phyloP scores from a whole-genome alignment of 176 grass and related monocot species.

The Phyllostachys edulis region DNA sequence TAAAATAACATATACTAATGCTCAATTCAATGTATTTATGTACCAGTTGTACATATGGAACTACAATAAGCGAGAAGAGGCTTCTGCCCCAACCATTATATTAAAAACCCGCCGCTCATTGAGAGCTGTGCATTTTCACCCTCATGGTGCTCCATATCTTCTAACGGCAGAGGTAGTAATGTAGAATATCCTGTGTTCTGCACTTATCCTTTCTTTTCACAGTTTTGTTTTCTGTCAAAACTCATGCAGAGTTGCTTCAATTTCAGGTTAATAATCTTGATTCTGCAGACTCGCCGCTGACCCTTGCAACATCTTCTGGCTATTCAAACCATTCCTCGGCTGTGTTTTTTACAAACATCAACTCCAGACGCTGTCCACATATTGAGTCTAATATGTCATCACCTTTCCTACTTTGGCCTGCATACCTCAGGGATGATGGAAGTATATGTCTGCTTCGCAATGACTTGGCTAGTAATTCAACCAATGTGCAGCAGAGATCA shows the following conservation, averaged over 20 bases:
- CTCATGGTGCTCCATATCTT: conserved; percentile 85
- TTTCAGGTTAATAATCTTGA: conserved; percentile 98
- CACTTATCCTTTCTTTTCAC: conserved; percentile 27
- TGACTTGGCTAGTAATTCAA: conserved; percentile 45
- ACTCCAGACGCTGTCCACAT: conserved; percentile 53
- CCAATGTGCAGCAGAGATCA: conserved; percentile 44
- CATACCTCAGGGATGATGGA: conserved; percentile 51
- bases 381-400: conserved; percentile 40
- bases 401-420: conserved; percentile 54
- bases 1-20: conserved; percentile 26
- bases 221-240: conserved; percentile 21
- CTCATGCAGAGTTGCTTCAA: conserved; percentile 29
- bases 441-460: conserved; percentile 41
- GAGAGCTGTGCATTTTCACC: conserved; percentile 99
- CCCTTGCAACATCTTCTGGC: conserved; percentile 83
- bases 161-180: conserved; percentile 90
- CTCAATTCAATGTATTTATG: conserved; percentile 19
- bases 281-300: conserved; percentile 74
- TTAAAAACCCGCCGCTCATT: conserved; percentile 90
- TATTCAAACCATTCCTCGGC: conserved; percentile 84
- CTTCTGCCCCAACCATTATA: conserved; percentile 66
- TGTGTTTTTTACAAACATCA: conserved; percentile 69
- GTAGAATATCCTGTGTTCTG: conserved; percentile 27
- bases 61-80: conserved; percentile 78
- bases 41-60: conserved; percentile 95